A percentile compares a stretch with the other conserved stretches of the same genome.
Conservation (phyloP, 768 basidiomycete species). For the Nidularia sp. region DNA sequence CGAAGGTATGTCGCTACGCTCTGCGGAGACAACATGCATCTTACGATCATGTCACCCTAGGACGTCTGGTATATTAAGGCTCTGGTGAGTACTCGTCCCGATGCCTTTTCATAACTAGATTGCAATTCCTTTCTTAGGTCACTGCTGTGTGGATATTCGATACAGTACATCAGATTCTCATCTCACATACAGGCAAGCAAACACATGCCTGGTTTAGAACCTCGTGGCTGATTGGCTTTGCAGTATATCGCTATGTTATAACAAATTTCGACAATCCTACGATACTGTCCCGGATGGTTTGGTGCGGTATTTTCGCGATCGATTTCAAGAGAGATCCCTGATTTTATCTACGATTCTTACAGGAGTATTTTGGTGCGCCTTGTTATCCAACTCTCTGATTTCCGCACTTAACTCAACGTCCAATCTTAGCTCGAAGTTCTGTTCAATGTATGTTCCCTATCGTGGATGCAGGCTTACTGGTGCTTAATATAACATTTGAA, state of each 20-base stretch:
- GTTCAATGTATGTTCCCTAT: conserved; percentile 40
- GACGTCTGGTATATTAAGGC: conserved; percentile 50
- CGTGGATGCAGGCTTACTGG: background rate
- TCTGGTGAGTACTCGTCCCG: conserved; percentile 29
- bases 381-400: background rate
- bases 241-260: conserved; percentile 52
- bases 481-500: conserved; percentile 10
- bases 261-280: conserved; percentile 44
- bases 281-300: conserved; percentile 36
- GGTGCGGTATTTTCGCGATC: conserved; percentile 20
- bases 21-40: conserved; percentile 4
- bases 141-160: conserved; percentile 45
- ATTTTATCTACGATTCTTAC: background rate
- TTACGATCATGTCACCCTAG: conserved; percentile 12
- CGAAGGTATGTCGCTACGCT: conserved; percentile 20
- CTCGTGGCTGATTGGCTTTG: background rate
- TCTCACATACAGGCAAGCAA: conserved; percentile 47
- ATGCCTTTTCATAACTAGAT: background rate
- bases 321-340: too few relatives aligned
- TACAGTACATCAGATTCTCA: conserved; percentile 47
- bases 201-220: too few relatives aligned
- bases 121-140: conserved; percentile 27
- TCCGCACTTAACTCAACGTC: background rate
- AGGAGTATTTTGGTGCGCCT: conserved; percentile 49
- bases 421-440: conserved; percentile 45